Evolutionary conservation across 371 early-diverging fungal genomes (phyloP).

Genomic region (Mucor sp.): DNA sequence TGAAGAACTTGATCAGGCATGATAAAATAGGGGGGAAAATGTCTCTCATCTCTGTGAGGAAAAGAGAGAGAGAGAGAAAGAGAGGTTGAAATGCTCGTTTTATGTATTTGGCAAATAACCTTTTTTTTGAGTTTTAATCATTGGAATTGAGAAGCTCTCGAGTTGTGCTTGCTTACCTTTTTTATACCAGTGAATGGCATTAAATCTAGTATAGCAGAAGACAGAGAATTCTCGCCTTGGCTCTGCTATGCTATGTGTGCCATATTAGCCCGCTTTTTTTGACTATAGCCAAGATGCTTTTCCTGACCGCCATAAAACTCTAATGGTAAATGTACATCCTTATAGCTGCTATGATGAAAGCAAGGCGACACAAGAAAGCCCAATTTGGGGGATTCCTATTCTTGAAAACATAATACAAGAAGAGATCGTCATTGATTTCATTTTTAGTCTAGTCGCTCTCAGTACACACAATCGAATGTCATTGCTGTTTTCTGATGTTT

Average conservation of each 20-base stretch:
- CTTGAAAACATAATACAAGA: background rate
- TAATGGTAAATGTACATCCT: background rate
- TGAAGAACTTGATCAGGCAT: background rate
- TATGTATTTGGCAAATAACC: slow-evolving; percentile 1
- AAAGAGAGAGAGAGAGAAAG: background rate
- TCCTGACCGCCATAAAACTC: background rate
- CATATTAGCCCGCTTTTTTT: background rate
- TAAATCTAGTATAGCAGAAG: background rate
- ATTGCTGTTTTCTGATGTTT: background rate
- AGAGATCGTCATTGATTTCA: background rate
- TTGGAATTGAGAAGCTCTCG: background rate
- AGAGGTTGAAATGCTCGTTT: background rate
- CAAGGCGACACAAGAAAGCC: background rate
- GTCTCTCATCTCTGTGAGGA: background rate
- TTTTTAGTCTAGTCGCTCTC: background rate
- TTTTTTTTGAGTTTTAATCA: slow-evolving; percentile 3
- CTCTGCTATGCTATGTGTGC: background rate
- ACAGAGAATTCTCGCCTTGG: background rate
- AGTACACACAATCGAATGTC: background rate
- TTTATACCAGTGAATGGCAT: background rate
- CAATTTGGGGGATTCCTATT: background rate
- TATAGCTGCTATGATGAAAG: background rate
- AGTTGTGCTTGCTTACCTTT: slow-evolving; percentile 1
- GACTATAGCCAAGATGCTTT: background rate
- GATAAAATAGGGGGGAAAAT: background rate